Conservation (phyloP, 768 basidiomycete species). For the Pleurotus giganteus region DNA sequence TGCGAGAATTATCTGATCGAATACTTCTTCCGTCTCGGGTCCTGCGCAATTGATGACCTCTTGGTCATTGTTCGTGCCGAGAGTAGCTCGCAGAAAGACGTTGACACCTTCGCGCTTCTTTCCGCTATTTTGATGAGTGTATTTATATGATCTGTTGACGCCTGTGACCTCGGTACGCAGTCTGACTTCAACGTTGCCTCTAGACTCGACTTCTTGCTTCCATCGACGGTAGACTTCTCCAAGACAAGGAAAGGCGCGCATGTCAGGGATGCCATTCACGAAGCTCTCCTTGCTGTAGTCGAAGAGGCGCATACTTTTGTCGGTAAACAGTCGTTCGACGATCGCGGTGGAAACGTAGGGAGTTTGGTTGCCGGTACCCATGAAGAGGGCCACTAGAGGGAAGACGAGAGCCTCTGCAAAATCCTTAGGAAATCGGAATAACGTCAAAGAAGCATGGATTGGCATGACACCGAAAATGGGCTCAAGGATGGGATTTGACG, state of each 20-base stretch:
- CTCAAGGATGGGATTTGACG: conserved; percentile 22
- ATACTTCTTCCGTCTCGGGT: conserved; percentile 20
- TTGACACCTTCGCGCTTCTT: conserved; percentile 16
- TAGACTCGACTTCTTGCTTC: conserved; percentile 24
- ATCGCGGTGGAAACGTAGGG: conserved; percentile 32
- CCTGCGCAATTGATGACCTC: conserved; percentile 23
- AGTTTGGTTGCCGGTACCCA: conserved; percentile 32
- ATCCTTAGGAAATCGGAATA: conserved; percentile 30
- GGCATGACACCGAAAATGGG: conserved; percentile 28
- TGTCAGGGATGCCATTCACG: conserved; percentile 26
- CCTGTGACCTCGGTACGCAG: conserved; percentile 25
- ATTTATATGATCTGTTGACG: conserved; percentile 19
- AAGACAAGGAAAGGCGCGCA: conserved; percentile 27
- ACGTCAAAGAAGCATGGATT: conserved; percentile 25
- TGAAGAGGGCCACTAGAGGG: conserved; percentile 29
- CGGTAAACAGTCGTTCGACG: conserved; percentile 31
- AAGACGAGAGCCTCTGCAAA: conserved; percentile 30
- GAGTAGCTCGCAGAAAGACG: conserved; percentile 25
- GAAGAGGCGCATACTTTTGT: conserved; percentile 31
- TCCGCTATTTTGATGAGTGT: conserved; percentile 2
- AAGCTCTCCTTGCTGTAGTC: conserved; percentile 29
- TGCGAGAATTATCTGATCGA: conserved; percentile 27
- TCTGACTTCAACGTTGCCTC: conserved; percentile 22
- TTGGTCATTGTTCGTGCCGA: conserved; percentile 27
- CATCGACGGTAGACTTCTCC: conserved; percentile 25